These are phyloP conservation scores for Zymoseptoria passerinii DNA, from an alignment of 2,329 filamentous ascomycete genomes.

Conservation along the genomic window DNA sequence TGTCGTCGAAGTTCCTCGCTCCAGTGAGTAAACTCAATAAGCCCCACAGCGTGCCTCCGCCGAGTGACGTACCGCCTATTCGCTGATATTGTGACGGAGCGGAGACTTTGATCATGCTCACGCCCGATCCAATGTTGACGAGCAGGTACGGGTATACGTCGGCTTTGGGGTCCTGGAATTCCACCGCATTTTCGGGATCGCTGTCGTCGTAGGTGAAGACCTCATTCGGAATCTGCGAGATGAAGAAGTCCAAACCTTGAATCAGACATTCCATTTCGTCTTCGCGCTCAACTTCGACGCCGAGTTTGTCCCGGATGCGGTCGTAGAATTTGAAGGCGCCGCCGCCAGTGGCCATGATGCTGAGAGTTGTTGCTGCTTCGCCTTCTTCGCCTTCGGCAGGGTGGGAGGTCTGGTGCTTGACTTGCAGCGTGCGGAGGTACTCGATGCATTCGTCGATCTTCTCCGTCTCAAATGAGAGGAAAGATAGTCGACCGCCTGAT, in stretches of 20 bases:
- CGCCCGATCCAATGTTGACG: constrained; percentile 95
- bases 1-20: constrained; percentile 93
- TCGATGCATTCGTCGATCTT: constrained; percentile 87
- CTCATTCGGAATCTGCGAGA: constrained; percentile 91
- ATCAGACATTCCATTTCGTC: constrained; percentile 99
- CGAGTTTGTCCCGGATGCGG: constrained; percentile 71
- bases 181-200: constrained; percentile 62
- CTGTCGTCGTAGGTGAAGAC: constrained; percentile 94
- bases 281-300: constrained; percentile 80
- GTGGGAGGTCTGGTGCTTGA: constrained; percentile 57
- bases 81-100: constrained; percentile 79
- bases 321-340: constrained; percentile 97
- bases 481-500: constrained; percentile 84
- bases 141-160: constrained; percentile 94
- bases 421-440: constrained; percentile 78
- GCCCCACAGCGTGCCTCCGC: constrained; percentile 96
- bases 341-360: constrained; percentile 91
- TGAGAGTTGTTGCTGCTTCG: constrained; percentile 49
- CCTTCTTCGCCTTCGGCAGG: constrained; percentile 50
- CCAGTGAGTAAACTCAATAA: constrained; percentile 84
- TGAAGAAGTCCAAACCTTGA: constrained; percentile 91
- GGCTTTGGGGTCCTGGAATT: constrained; percentile 68
- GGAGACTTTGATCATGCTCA: constrained; percentile 94
- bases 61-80: constrained; percentile 88
- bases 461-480: constrained; percentile 93